These are phyloP conservation scores for Tetrahymena malaccensis DNA, from an alignment of 73 alveolate species.

Conservation along the genomic window DNA sequence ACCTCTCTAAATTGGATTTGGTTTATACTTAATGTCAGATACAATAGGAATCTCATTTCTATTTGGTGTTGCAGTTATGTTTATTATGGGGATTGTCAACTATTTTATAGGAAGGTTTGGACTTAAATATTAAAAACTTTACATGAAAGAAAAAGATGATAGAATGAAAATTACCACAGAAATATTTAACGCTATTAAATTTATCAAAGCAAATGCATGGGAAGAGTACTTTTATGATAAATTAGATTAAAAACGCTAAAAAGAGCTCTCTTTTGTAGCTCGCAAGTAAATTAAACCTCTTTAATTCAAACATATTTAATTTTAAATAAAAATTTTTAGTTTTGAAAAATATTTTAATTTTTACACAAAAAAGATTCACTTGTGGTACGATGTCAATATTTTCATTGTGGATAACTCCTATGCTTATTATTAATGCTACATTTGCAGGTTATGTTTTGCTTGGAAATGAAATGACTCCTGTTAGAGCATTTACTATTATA, in stretches of 20 bases:
- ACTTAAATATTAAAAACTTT: constrained; percentile 38
- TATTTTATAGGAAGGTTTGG: background rate
- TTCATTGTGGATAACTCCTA: constrained; percentile 54
- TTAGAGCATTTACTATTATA: constrained; percentile 56
- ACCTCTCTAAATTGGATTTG: background rate
- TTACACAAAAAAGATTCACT: background rate
- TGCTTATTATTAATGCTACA: constrained; percentile 42
- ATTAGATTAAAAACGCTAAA: constrained; percentile 48
- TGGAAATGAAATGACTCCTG: constrained; percentile 63
- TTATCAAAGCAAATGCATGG: constrained; percentile 80
- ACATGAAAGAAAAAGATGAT: constrained; percentile 67
- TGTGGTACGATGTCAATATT: constrained; percentile 40
- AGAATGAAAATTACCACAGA: constrained; percentile 74
- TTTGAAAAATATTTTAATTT: too few species aligned
- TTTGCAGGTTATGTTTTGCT: constrained; percentile 46
- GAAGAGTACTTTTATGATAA: constrained; percentile 51
- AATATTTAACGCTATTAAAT: constrained; percentile 72
- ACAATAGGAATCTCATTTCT: background rate
- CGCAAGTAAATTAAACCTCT: background rate
- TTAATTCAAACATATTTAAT: too few species aligned
- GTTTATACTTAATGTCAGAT: background rate
- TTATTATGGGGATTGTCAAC: background rate
- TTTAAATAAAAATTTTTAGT: too few species aligned
- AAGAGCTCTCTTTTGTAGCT: constrained; percentile 37
- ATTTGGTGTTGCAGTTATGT: constrained; percentile 11